Percentiles rank a stretch among this genome's conserved stretches.
Conservation (phyloP, 306 rosid species). For the Amphicarpaea edgeworthii region DNA sequence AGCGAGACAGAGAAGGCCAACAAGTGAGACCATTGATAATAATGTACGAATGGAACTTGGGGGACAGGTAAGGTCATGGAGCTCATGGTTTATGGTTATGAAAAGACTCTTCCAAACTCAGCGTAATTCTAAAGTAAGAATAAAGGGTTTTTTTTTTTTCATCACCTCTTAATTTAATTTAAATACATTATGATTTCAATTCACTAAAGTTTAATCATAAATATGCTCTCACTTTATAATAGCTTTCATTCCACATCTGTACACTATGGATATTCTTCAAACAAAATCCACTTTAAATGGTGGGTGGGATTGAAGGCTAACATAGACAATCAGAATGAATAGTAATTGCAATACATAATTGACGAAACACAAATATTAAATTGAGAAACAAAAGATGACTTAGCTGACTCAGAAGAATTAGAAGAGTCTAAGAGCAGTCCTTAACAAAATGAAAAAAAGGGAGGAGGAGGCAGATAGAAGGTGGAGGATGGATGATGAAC, state of each 20-base stretch:
- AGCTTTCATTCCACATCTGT: constrained; percentile 35
- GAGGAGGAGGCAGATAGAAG: too few relatives aligned
- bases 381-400: constrained; percentile 33
- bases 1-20: constrained; percentile 36
- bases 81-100: constrained; percentile 27
- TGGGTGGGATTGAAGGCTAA: constrained; percentile 23
- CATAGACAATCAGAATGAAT: constrained; percentile 38
- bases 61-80: constrained; percentile 45
- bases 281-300: constrained; percentile 35
- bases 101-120: background rate
- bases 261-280: constrained; percentile 34
- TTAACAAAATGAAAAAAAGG: background rate
- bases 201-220: background rate
- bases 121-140: background rate
- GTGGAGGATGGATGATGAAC: constrained; percentile 60
- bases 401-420: too few relatives aligned
- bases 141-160: background rate
- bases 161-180: background rate
- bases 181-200: background rate
- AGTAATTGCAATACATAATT: background rate
- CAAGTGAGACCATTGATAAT: constrained; percentile 47
- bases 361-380: constrained; percentile 32
- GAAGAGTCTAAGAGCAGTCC: too few relatives aligned
- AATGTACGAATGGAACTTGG: constrained; percentile 39
- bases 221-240: background rate